Conservation (phyloP, 805 yeast genomes). For the Candida hispaniensis region DNA sequence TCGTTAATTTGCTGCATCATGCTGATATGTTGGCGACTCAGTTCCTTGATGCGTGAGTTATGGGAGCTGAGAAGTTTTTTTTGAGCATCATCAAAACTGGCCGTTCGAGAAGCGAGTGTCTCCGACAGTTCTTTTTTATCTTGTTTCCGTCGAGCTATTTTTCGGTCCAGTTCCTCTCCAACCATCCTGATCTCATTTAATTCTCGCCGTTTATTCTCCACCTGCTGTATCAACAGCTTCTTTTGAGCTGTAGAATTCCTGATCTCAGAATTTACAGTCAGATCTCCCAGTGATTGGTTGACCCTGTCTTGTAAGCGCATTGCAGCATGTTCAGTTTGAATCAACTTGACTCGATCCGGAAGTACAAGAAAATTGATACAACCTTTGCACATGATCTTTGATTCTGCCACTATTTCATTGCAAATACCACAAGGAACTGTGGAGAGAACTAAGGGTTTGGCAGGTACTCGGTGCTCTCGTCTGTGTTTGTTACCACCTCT, state of each 20-base stretch:
- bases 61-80: conserved; percentile 3
- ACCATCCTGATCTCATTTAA: conserved; percentile 2
- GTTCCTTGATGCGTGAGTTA: too few relatives aligned
- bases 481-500: background rate
- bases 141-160: too few relatives aligned
- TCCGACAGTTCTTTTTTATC: too few relatives aligned
- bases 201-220: conserved; percentile 3
- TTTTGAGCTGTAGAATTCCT: conserved; percentile 1
- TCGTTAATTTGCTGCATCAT: conserved; percentile 10
- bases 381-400: conserved; percentile 13
- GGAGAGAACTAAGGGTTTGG: too few relatives aligned
- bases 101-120: too few relatives aligned
- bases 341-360: conserved; percentile 13
- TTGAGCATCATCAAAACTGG: too few relatives aligned
- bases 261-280: conserved; percentile 10
- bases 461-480: conserved; percentile 3
- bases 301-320: background rate
- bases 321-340: conserved; percentile 12
- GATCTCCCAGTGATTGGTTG: conserved; percentile 4
- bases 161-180: too few relatives aligned
- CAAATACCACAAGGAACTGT: conserved; percentile 5
- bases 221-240: conserved; percentile 6
- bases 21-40: conserved; percentile 5
- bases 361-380: conserved; percentile 8
- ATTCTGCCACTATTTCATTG: conserved; percentile 8